Conservation (phyloP, 2,329 filamentous ascomycete species). For the Mycocentrospora acerina region DNA sequence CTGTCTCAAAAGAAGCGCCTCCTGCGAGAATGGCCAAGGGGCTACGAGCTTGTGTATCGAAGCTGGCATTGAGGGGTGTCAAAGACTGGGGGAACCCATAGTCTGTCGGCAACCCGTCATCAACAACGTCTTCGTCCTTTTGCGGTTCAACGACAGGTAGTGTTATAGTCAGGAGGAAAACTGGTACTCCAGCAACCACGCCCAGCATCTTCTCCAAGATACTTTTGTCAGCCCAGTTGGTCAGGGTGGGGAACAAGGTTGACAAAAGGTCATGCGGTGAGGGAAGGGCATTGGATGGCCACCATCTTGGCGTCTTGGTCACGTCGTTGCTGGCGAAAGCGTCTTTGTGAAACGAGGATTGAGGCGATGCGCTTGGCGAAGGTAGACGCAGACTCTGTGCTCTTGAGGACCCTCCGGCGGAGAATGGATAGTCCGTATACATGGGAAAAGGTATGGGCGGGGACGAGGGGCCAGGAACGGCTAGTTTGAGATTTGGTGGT, state of each 20-base stretch:
- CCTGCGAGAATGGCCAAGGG: background rate
- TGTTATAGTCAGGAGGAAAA: constrained; percentile 86
- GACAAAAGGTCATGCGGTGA: constrained; percentile 69
- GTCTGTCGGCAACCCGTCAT: constrained; percentile 25
- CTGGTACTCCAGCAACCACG: constrained; percentile 80
- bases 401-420: constrained; percentile 47
- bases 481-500: constrained; percentile 44
- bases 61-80: constrained; percentile 23
- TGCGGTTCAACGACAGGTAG: constrained; percentile 83
- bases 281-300: constrained; percentile 76
- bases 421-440: constrained; percentile 58
- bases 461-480: constrained; percentile 44
- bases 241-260: constrained; percentile 85
- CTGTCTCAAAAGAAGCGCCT: too few species aligned
- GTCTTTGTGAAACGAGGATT: constrained; percentile 52
- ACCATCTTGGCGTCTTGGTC: constrained; percentile 64
- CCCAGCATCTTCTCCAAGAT: constrained; percentile 82
- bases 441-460: constrained; percentile 67
- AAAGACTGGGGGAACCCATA: constrained; percentile 33
- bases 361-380: constrained; percentile 52
- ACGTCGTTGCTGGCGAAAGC: constrained; percentile 45
- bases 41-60: constrained; percentile 22
- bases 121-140: constrained; percentile 42
- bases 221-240: constrained; percentile 78
- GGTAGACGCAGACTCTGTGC: constrained; percentile 60